Evolutionary conservation across 2,329 filamentous ascomycete species (phyloP).

Genomic region (Cytospora piceae): DNA sequence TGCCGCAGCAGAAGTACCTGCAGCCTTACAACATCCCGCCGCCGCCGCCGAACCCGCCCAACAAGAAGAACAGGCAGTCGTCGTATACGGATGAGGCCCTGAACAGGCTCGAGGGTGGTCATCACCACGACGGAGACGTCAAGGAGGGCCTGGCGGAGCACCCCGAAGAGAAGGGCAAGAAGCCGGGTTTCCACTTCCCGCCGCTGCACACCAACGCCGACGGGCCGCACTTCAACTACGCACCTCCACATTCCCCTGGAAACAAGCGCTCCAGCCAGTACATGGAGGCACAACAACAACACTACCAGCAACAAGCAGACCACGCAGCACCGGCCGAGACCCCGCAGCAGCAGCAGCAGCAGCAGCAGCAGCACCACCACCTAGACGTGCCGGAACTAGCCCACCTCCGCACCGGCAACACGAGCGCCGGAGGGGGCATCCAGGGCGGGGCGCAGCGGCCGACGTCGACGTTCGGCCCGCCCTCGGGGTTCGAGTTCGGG

Average conservation of each 20-base stretch:
- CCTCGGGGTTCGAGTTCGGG: conserved; percentile 74
- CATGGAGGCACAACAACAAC: conserved; percentile 29
- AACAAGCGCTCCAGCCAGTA: conserved; percentile 40
- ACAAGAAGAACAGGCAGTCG: conserved; percentile 32
- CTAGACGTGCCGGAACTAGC: conserved; percentile 57
- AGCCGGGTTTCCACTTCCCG: conserved; percentile 62
- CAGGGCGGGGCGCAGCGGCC: conserved; percentile 48
- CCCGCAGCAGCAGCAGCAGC: conserved; percentile 18
- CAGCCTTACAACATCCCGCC: conserved; percentile 53
- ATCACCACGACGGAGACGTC: conserved; percentile 42
- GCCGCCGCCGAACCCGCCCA: conserved; percentile 36
- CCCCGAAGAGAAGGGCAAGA: conserved; percentile 41
- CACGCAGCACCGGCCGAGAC: conserved; percentile 27
- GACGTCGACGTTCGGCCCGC: conserved; percentile 61
- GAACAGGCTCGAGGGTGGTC: conserved; percentile 53
- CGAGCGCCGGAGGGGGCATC: conserved; percentile 36
- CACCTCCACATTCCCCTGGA: conserved; percentile 51
- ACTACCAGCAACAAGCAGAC: conserved; percentile 30
- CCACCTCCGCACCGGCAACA: conserved; percentile 57
- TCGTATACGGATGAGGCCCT: conserved; percentile 50
- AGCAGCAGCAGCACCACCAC: conserved; percentile 28
- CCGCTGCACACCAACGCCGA: conserved; percentile 52
- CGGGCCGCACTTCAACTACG: conserved; percentile 63
- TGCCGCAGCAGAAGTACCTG: conserved; percentile 71
- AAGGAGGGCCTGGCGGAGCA: conserved; percentile 34